Base-by-base conservation (phyloP, 2,329 filamentous ascomycete species). In the Diplodia sapinea region DNA sequence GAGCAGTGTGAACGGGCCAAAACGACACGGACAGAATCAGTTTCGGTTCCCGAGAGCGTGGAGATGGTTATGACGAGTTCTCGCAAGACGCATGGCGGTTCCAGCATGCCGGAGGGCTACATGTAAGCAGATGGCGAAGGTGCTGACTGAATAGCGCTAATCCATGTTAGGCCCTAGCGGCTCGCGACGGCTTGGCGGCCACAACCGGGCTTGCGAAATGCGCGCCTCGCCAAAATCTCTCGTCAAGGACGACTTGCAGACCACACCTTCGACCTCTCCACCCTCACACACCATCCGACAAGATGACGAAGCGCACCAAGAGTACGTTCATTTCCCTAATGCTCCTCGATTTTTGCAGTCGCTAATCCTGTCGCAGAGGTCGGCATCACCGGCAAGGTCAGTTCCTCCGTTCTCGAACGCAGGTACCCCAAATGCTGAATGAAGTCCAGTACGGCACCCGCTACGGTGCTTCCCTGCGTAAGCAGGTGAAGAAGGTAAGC, bases 391-490 rank as follows among this genome's bases (percentile, higher is more conserved):
- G 92, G 94, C 86, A 96, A 97, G 57, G 57, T 62, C 57, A 50
- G 57, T 62, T 62, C 43, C 13, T 29, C 57, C 26, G 57, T 36
- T 62, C 20, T 40, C 13, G 57, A 62, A 29, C 57, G 40, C 57
- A 50, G 57, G 43, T 62, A 50, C 40, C 57, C 33, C 57, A 49
- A 36, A 62, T 62, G 38, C 57, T 62, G 57, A 62, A 50, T 33
- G 17, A 17, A n/a, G 8, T 9, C 26, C 33, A 65, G 56, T 67
- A 67, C 36, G 64, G 64, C 49, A 67, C 65, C 82, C 92, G 93
- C 90, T 96, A 91, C 85, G 95, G 94, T 94, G 94, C 95, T 82
- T 98, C 95, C 80, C 93, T 98, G 85, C 93, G 94, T 86, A 98
- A 98, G 89, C 94, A 93, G 83, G 91, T 95, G 81, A 98, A 98